phyloP scores from a whole-genome alignment of 2,329 filamentous ascomycete genomes.

The Mariannaea sp. region DNA sequence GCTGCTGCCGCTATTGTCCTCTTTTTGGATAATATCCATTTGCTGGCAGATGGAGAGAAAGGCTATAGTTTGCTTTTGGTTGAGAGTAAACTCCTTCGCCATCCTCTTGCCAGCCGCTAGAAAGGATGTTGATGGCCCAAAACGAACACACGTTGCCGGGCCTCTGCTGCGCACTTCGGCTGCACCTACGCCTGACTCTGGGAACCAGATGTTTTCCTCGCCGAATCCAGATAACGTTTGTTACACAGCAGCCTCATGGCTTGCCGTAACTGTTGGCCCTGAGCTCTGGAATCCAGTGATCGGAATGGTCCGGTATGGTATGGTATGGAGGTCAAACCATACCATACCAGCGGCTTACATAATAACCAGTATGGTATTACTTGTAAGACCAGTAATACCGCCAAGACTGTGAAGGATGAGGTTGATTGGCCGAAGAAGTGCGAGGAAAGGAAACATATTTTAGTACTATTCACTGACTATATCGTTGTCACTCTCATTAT shows the following conservation, averaged over 20 bases:
- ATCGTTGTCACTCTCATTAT: background rate
- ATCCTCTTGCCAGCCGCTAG: conserved; percentile 1
- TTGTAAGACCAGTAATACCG: no score
- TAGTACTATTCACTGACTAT: background rate
- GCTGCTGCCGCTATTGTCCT: background rate
- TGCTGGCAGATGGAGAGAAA: conserved; percentile 15
- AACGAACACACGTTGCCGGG: background rate
- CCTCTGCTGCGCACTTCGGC: background rate
- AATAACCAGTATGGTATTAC: no score
- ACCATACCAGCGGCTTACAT: no score
- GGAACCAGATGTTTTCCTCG: background rate
- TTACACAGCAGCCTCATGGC: background rate
- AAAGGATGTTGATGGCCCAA: conserved; percentile 12
- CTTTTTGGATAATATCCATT: background rate
- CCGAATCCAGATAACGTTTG: conserved; percentile 2
- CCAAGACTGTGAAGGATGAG: no score
- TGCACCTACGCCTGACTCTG: background rate
- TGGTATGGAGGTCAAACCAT: no score
- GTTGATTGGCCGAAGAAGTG: no score
- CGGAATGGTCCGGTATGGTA: background rate
- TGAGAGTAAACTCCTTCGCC: conserved; percentile 2
- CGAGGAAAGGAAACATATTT: no score
- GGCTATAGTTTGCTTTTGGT: conserved; percentile 6
- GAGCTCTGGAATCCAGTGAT: background rate
- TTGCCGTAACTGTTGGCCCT: background rate